Evolutionary conservation across 208 protist genomes (phyloP), one percentile per base, ranked within the genome.

Genomic region (Hexamita inflata): DNA sequence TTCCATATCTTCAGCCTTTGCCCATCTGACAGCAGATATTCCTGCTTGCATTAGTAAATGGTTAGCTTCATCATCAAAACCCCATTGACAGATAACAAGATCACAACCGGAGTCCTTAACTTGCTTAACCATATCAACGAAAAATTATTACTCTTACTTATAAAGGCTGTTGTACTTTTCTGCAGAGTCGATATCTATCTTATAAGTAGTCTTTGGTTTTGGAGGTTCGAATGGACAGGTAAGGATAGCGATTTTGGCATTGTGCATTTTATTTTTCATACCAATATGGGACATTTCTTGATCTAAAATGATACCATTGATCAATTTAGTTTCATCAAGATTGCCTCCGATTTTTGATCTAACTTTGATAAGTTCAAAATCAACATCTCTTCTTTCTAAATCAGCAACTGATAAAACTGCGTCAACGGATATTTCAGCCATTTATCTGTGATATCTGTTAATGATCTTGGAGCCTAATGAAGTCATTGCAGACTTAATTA

Each of bases 61-160:
- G 84, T 99, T 99, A n/a, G 97, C 96, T 85, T 99, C 96, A 83
- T 99, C 96, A 85, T 99, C 96, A 82, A 99, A 99, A 73, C 97
- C 97, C 96, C 96, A 99, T 87, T 99, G 96, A 85, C 95, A 99
- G 79, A 98, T 88, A 70, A 98, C 93, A 28, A 99, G 86, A 78
- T 94, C 96, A 24, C 93, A 91, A 38, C 95, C 96, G 40, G 88
- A 86, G 26, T 93, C 90, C 86, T 98, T 98, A 77, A 89, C 65
- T 38, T 81, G 45, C 30, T 87, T 15, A 58, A 94, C 80, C 87
- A 93, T 92, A 30, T 95, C 86, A 35, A 86, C 80, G 85, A 99
- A 99, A 83, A 97, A 98, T 74, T 92, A 85, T 82, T 97, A 92
- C 89, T 99, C 97, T 73, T 93, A 83, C 58, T 90, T 82, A 78